Evolutionary conservation across 257 asterid genomes (phyloP).

Genomic region (Solanum virginianum): DNA sequence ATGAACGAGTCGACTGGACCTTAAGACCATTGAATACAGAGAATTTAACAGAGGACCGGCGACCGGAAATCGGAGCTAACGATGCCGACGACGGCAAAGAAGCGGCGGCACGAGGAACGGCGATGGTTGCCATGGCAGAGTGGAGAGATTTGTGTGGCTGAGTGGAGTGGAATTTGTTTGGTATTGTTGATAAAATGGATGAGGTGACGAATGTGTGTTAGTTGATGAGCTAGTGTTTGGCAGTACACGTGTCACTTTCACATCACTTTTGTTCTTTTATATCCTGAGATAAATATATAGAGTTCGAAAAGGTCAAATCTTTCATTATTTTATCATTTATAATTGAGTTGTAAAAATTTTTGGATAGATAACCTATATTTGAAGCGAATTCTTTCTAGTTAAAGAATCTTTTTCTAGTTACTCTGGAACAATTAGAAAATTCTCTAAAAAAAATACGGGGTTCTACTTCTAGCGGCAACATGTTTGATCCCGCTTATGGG

Average conservation of each 20-base stretch:
- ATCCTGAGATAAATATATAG: too few relatives aligned
- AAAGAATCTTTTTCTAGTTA: too few relatives aligned
- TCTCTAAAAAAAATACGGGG: too few relatives aligned
- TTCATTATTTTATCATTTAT: too few relatives aligned
- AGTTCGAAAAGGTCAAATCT: too few relatives aligned
- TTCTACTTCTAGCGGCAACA: too few relatives aligned
- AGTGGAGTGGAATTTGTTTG: constrained; percentile 4
- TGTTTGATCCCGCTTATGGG: too few relatives aligned
- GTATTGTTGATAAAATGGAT: not conserved
- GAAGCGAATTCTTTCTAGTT: too few relatives aligned
- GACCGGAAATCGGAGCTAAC: constrained; percentile 23
- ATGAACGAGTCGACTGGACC: constrained; percentile 44
- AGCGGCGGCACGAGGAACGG: constrained; percentile 58
- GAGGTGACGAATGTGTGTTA: not conserved
- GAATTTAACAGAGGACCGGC: constrained; percentile 33
- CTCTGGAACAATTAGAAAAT: too few relatives aligned
- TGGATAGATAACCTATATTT: too few relatives aligned
- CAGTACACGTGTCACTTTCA: not conserved
- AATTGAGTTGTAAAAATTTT: too few relatives aligned
- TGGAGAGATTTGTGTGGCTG: constrained; percentile 15
- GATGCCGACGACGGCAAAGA: constrained; percentile 37
- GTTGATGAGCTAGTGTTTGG: not conserved
- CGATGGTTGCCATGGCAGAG: constrained; percentile 56
- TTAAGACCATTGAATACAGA: constrained; percentile 49
- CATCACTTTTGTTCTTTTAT: not conserved